Evolutionary conservation across 352 stramenopile species (phyloP).

Genomic region (Salisapilia sapeloensis): DNA sequence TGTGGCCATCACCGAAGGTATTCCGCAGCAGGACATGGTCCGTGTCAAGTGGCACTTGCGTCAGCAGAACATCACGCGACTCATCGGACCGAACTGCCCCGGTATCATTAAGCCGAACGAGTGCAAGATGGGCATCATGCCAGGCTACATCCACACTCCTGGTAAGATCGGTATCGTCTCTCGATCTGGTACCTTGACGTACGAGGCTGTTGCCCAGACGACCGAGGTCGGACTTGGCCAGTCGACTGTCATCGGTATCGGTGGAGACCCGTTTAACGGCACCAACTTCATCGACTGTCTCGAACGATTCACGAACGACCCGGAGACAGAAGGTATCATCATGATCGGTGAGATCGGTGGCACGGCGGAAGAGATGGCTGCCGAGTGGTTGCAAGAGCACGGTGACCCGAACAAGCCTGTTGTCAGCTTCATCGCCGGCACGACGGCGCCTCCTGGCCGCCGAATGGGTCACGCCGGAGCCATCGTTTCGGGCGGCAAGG

Average conservation of each 20-base stretch:
- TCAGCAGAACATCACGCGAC: constrained; percentile 86
- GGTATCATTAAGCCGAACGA: constrained; percentile 99
- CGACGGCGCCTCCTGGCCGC: constrained; percentile 94
- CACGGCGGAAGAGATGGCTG: constrained; percentile 95
- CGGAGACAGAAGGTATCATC: constrained; percentile 97
- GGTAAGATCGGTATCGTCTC: constrained; percentile 99
- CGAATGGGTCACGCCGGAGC: constrained; percentile 98
- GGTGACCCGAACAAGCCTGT: constrained; percentile 98
- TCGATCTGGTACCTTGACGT: constrained; percentile 95
- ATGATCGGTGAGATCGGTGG: constrained; percentile 99
- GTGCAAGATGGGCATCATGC: constrained; percentile 99
- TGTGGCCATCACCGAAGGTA: constrained; percentile 98
- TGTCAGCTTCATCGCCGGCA: constrained; percentile 98
- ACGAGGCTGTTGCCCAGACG: constrained; percentile 98
- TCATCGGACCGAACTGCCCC: constrained; percentile 99
- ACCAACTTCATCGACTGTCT: constrained; percentile 99
- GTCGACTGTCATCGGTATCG: constrained; percentile 98
- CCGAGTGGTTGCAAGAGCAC: constrained; percentile 95
- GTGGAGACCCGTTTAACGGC: constrained; percentile 99
- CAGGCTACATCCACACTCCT: constrained; percentile 96
- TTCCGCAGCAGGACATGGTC: constrained; percentile 99
- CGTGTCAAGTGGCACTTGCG: constrained; percentile 92
- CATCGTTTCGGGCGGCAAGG: constrained; percentile 98
- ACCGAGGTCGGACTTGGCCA: constrained; percentile 93
- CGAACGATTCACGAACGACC: constrained; percentile 98